Evolutionary conservation across 768 basidiomycete genomes (phyloP), one percentile per base, ranked within the genome.

Genomic region (Auricularia auricula-judae): DNA sequence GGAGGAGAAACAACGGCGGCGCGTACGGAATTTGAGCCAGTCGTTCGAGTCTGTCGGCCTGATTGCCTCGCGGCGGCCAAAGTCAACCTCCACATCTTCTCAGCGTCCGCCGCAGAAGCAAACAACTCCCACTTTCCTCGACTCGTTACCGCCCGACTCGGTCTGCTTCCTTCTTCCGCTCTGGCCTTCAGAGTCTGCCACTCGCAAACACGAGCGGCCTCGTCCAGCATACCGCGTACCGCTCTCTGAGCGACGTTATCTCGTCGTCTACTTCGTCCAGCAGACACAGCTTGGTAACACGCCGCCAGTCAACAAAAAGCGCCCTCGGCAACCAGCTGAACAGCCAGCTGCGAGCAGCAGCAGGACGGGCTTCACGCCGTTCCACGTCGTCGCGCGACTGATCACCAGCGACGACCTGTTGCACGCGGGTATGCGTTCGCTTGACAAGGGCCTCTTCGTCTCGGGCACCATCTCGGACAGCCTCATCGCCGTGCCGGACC

Each of bases 101-200:
- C 76, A 73, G 65, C 71, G 72, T 65, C 74, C 74, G 69, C 67
- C 73, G 53, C 68, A 65, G 14, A 65, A 63, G 43, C 63, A 44
- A 16, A 67, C 62, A 58, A 64, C 66, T 33, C 66, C 68, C 58
- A 66, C 82, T 65, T 77, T 88, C 66, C 83, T 90, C 64, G 79
- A 82, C 39, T 77, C 83, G 39, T 79, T 92, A 43, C 86, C 87
- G 0, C 74, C 81, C 4, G 88, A 91, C 14, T 83, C 84, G 29
- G 76, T 91, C 62, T 90, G 87, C 72, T 92, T 93, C 91, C 80
- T 91, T 33, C 78, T 93, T 18, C 91, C 91, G 16, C 78, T 93
- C n/a, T 93, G 90, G 89, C 84, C 87, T 8, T 82, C 86, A 18
- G 86, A 88, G 68, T 88, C 84, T 1, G 88, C 56, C 23, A 59